Percentiles rank a stretch among this genome's conserved stretches.
phyloP scores from a whole-genome alignment of 208 protist genomes.

The Porcisia hertigi region DNA sequence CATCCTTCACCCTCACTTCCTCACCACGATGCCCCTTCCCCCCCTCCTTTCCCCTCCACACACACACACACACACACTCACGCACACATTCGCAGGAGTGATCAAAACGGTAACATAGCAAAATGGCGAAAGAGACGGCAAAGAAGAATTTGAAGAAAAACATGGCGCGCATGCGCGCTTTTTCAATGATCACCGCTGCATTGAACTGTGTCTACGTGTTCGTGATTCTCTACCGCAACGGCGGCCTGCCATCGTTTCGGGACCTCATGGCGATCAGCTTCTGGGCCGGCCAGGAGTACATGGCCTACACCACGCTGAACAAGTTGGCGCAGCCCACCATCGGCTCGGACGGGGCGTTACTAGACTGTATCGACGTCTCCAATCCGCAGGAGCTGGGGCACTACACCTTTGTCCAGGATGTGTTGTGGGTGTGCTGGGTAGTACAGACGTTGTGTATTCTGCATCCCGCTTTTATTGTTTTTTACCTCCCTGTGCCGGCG shows the following conservation, averaged over 20 bases:
- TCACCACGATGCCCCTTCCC: not conserved
- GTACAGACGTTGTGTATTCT: conserved; percentile 75
- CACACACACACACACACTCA: not conserved
- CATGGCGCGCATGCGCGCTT: conserved; percentile 65
- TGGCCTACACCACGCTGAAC: conserved; percentile 54
- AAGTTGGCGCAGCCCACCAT: conserved; percentile 53
- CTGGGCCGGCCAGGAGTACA: conserved; percentile 81
- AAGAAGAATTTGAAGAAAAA: conserved; percentile 85
- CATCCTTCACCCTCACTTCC: not conserved
- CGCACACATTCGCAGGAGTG: not conserved
- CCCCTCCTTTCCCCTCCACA: not conserved
- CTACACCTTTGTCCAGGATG: conserved; percentile 84
- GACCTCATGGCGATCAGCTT: conserved; percentile 70
- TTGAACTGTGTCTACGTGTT: conserved; percentile 72
- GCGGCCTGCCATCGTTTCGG: conserved; percentile 48
- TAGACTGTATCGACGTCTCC: conserved; percentile 76
- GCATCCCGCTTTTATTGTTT: conserved; percentile 75
- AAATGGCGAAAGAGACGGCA: conserved; percentile 87
- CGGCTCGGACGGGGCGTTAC: conserved; percentile 52
- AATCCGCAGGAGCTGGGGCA: conserved; percentile 79
- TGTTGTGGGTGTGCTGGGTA: conserved; percentile 89
- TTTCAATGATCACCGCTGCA: conserved; percentile 57
- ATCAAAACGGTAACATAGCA: not conserved
- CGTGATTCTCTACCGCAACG: conserved; percentile 61
- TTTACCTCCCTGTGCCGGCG: conserved; percentile 87